Conservation (phyloP, 2,329 filamentous ascomycete genomes). For the Aspergillus sp. region DNA sequence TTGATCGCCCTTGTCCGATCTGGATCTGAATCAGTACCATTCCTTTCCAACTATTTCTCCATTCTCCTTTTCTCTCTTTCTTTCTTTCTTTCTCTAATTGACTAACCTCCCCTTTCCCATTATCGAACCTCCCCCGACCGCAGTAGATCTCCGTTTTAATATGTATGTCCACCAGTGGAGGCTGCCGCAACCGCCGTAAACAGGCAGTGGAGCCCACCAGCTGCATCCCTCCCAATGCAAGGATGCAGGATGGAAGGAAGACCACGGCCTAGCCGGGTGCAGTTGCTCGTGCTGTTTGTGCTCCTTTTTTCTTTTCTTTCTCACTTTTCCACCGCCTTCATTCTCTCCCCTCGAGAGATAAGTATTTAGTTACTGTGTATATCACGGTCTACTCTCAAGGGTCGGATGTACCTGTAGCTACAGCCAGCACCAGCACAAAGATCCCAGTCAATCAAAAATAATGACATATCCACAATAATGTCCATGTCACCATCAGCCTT, state of each 20-base stretch:
- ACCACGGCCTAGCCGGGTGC: neutral
- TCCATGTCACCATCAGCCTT: neutral
- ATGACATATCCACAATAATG: neutral
- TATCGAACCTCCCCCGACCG: no score
- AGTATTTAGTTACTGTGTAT: neutral
- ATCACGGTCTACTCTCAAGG: no score
- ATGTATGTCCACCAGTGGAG: neutral
- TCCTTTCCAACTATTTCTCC: neutral
- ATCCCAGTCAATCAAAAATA: neutral
- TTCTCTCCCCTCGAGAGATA: neutral
- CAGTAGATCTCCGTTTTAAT: neutral
- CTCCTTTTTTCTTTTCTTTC: no score
- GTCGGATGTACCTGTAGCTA: no score
- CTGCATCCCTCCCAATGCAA: neutral
- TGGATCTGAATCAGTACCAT: neutral
- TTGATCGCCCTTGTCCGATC: conserved; percentile 2
- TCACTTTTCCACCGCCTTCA: neutral
- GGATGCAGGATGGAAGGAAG: neutral
- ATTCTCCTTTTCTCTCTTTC: neutral
- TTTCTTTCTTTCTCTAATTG: neutral
- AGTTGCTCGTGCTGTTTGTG: no score
- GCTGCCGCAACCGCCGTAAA: conserved; percentile 17
- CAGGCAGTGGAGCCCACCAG: conserved; percentile 15
- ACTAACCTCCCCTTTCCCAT: no score
- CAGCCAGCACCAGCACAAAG: no score